Evolutionary conservation across 306 rosid genomes (phyloP), one percentile per base, ranked within the genome.

Genomic region (Prunus campanulata): DNA sequence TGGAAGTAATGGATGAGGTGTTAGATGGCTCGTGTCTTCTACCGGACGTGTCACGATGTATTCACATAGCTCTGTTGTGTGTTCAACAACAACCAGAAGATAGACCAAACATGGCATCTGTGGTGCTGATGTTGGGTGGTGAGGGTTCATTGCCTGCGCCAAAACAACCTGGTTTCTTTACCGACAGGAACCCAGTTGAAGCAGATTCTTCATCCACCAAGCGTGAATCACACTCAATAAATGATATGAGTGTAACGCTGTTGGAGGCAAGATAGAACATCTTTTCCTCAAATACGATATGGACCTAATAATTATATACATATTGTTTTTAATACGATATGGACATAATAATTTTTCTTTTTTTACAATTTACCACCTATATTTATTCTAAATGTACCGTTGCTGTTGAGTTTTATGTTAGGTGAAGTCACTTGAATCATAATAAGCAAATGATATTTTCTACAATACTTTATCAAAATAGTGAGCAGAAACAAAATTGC

Each of bases 21-120:
- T 74, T 85, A 0, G 68, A 72, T 29, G 71, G 50, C 1, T 76
- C 84, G 44, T 80, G 39, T 14, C 32, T 55, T 32, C 60, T 77
- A 72, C 42, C 71, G 1, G 80, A 87, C 25, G 79, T 55, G 54
- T 3, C 83, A 19, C 56, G 90, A 12, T 80, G 85, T 81, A 83
- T 86, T n/a, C 90, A 88, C 39, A 77, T 88, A 3, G 86, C 88
- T 57, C 83, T 88, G 70, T 61, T 88, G 57, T 88, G 93, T 55
- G 76, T 87, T 25, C 93, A 88, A 52, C 83, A 76, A 6, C 75
- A 71, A 66, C 68, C 80, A 29, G 71, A 75, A 56, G 71, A 50
- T 50, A 66, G 74, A 22, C 80, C 80, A 46, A 55, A 49, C 74
- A 76, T 76, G 74, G 62, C 80, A 56, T 52, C 74, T 46, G 68